A percentile compares a stretch with the other conserved stretches of the same genome.
Conservation (phyloP, 176 grass and related monocot species). For the Triticum dicoccoides region DNA sequence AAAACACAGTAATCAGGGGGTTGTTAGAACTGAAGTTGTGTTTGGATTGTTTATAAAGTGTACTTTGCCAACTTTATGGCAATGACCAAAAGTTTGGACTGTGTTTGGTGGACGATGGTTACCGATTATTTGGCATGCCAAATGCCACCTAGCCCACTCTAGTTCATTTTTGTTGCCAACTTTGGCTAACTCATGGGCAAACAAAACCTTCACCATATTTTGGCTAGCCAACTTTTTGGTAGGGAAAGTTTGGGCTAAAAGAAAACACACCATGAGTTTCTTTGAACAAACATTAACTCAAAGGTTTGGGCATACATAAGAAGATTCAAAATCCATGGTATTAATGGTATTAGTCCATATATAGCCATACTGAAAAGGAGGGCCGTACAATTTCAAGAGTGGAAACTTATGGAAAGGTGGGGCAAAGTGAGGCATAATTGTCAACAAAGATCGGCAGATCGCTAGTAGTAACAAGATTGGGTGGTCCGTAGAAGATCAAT, state of each 20-base stretch:
- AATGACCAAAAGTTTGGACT: background rate
- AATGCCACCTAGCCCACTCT: background rate
- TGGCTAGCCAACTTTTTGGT: background rate
- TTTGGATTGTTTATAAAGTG: background rate
- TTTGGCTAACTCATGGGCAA: background rate
- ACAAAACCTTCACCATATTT: background rate
- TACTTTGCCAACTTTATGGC: background rate
- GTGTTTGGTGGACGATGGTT: background rate
- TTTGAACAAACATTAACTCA: background rate
- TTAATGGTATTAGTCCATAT: background rate
- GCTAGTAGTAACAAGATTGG: background rate
- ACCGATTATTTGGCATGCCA: background rate
- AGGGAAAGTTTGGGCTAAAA: background rate
- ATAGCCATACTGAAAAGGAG: background rate
- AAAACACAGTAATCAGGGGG: background rate
- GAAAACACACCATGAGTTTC: background rate
- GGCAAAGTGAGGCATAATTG: background rate
- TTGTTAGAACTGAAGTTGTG: background rate
- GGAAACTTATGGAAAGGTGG: background rate
- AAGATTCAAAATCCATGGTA: background rate
- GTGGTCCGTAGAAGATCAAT: background rate
- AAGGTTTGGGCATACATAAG: background rate
- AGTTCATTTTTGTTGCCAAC: background rate
- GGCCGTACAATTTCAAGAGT: background rate
- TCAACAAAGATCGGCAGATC: background rate